Evolutionary conservation across 305 asterid genomes (phyloP).

Genomic region (Euphrasia arctica): DNA sequence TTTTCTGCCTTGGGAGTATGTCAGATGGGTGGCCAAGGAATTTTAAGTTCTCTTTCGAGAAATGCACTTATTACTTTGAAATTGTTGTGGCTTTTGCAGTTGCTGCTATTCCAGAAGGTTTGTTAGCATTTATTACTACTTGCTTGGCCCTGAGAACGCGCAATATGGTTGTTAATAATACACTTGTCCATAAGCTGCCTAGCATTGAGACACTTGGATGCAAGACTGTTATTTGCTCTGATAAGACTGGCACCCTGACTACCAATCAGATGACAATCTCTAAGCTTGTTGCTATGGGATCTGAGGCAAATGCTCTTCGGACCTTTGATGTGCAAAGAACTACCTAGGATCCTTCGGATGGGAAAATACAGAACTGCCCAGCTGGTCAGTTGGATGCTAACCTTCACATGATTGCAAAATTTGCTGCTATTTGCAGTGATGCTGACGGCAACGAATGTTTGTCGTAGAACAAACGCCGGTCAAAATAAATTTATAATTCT

Average conservation of each 20-base stretch:
- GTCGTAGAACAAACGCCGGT: too few relatives aligned
- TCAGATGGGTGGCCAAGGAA: too few relatives aligned
- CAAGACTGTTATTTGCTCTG: slow-evolving; percentile 97
- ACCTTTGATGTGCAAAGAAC: slow-evolving; percentile 65
- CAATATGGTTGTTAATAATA: slow-evolving; percentile 98
- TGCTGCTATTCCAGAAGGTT: not conserved
- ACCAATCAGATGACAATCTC: slow-evolving; percentile 98
- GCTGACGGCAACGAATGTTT: slow-evolving; percentile 36
- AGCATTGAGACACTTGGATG: slow-evolving; percentile 99
- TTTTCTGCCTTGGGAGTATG: too few relatives aligned
- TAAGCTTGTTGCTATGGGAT: slow-evolving; percentile 30
- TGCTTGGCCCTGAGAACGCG: slow-evolving; percentile 98
- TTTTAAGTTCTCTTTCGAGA: too few relatives aligned
- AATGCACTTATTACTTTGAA: too few relatives aligned
- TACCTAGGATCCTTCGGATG: slow-evolving; percentile 76
- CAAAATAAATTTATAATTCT: too few relatives aligned
- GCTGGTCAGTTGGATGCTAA: too few relatives aligned
- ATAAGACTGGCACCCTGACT: slow-evolving; percentile 92
- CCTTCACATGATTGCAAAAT: slow-evolving; percentile 54
- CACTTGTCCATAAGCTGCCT: slow-evolving; percentile 95
- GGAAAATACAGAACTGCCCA: slow-evolving; percentile 52
- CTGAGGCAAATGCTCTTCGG: slow-evolving; percentile 25
- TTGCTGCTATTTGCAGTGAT: slow-evolving; percentile 88
- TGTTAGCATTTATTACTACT: slow-evolving; percentile 95
- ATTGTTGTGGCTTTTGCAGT: slow-evolving; percentile 21